Percentiles rank a stretch among this genome's conserved stretches.
Evolutionary conservation across 2,329 filamentous ascomycete species (phyloP).

Genomic region (Aureobasidium subglaciale): DNA sequence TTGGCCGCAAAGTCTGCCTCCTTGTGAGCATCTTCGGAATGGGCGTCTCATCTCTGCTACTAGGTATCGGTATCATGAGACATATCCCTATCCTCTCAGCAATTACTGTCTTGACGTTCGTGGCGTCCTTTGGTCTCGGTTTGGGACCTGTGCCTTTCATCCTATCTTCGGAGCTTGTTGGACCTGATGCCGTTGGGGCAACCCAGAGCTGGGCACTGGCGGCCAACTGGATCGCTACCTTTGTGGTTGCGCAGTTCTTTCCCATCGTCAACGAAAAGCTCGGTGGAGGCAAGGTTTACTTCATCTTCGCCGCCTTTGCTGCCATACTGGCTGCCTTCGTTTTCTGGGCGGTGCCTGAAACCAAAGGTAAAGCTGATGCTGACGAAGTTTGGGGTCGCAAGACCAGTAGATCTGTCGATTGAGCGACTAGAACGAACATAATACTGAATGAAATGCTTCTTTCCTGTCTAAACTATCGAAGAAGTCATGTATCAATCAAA

Average conservation of each 20-base stretch:
- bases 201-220: conserved; percentile 83
- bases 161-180: conserved; percentile 82
- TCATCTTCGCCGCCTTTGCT: conserved; percentile 77
- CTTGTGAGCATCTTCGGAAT: conserved; percentile 78
- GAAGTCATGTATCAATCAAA: no score
- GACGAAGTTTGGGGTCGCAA: conserved; percentile 87
- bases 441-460: no score
- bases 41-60: conserved; percentile 65
- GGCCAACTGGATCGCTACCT: conserved; percentile 85
- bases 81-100: conserved; percentile 70
- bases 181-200: conserved; percentile 81
- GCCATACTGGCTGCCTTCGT: conserved; percentile 65
- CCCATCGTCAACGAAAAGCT: conserved; percentile 73
- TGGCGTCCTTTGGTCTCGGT: conserved; percentile 82
- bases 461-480: no score
- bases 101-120: conserved; percentile 74
- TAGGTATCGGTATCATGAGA: conserved; percentile 74
- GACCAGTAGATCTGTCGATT: conserved; percentile 19
- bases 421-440: background rate
- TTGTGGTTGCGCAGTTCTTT: conserved; percentile 91
- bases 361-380: conserved; percentile 71
- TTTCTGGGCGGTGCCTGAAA: conserved; percentile 68
- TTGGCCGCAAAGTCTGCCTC: conserved; percentile 81
- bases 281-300: conserved; percentile 81
- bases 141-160: conserved; percentile 94